A percentile compares a stretch with the other conserved stretches of the same genome.
These are phyloP conservation scores for Hypoxylon crocopeplum DNA, from an alignment of 495 filamentous ascomycete genomes.

Conservation along the genomic window DNA sequence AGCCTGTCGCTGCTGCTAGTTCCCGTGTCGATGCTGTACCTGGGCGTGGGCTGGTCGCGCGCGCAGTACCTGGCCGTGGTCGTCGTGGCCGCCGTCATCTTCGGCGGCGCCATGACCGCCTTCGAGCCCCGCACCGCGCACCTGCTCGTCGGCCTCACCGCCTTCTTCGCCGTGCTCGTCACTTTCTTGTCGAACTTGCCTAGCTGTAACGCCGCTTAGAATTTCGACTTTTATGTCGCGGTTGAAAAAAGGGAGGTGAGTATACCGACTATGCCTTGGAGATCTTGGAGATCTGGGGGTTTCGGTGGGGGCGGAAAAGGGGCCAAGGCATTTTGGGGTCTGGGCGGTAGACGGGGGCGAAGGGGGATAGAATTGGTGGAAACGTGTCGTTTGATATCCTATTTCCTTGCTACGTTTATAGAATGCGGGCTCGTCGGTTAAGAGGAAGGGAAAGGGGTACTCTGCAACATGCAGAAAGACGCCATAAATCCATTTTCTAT, in stretches of 20 bases:
- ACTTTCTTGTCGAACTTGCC: constrained; percentile 19
- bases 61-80: constrained; percentile 5
- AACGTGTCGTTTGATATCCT: too few species aligned
- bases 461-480: too few species aligned
- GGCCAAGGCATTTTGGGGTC: too few species aligned
- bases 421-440: too few species aligned
- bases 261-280: too few species aligned
- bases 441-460: too few species aligned
- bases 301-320: background rate
- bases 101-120: background rate
- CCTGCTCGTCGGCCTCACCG: constrained; percentile 17
- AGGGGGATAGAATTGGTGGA: background rate
- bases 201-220: background rate
- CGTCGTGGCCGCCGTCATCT: background rate
- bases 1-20: background rate
- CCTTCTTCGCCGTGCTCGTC: constrained; percentile 17
- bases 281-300: background rate
- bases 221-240: too few species aligned
- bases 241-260: too few species aligned
- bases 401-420: too few species aligned
- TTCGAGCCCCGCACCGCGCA: constrained; percentile 10
- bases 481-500: too few species aligned
- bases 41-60: constrained; percentile 1
- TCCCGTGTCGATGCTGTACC: constrained; percentile 12
- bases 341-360: background rate